A percentile compares a stretch with the other conserved stretches of the same genome.
phyloP scores from a whole-genome alignment of 164 flowering plant species.

The grape (Vitis vinifera) region ASM3070453v1 NC_081820.1:1267501-1268000 shows the following conservation, averaged over 20 bases:
- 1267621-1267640: not conserved
- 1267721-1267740: too few relatives aligned
- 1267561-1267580: too few relatives aligned
- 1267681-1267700: too few relatives aligned
- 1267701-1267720: too few relatives aligned
- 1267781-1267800: too few relatives aligned
- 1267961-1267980: slow-evolving; percentile 56
- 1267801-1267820: too few relatives aligned
- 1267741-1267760: too few relatives aligned
- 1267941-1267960: slow-evolving; percentile 88
- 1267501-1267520: not conserved
- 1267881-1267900: slow-evolving; percentile 45
- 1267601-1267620: too few relatives aligned
- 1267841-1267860: not conserved
- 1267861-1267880: not conserved
- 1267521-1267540: not conserved
- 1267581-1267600: too few relatives aligned
- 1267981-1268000: slow-evolving; percentile 82
- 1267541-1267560: not conserved
- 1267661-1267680: too few relatives aligned
- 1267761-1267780: too few relatives aligned
- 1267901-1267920: slow-evolving; percentile 76
- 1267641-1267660: not conserved
- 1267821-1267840: too few relatives aligned
- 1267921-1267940: slow-evolving; percentile 75